phyloP scores from a whole-genome alignment of 441 rosid genomes.

The Raphanus hybrid region DNA sequence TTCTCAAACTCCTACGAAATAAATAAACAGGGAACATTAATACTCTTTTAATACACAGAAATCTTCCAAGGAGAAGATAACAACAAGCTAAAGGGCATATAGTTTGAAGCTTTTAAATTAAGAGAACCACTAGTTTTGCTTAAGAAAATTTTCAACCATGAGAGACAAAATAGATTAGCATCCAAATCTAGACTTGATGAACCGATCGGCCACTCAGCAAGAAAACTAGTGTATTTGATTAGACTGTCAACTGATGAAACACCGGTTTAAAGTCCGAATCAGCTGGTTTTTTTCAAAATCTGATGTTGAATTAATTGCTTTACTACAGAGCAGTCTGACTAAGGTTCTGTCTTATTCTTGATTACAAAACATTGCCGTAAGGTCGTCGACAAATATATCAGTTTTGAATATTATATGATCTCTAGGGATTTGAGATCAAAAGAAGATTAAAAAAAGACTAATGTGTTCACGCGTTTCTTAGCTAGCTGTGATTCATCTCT shows the following conservation, averaged over 20 bases:
- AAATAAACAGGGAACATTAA: slow-evolving; percentile 29
- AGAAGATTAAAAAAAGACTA: not conserved
- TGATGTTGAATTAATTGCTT: slow-evolving; percentile 76
- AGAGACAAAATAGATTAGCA: not conserved
- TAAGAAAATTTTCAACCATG: not conserved
- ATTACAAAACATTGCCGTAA: no score
- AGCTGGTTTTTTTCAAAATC: slow-evolving; percentile 90
- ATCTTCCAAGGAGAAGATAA: slow-evolving; percentile 17
- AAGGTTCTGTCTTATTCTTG: not conserved
- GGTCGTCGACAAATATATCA: no score
- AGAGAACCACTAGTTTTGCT: no score
- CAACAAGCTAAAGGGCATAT: slow-evolving; percentile 10
- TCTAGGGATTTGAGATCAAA: no score
- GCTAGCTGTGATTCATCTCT: no score
- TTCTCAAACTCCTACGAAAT: slow-evolving; percentile 74
- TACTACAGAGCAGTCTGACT: slow-evolving; percentile 56
- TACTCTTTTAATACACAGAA: slow-evolving; percentile 28
- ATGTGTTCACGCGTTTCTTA: no score
- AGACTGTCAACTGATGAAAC: slow-evolving; percentile 90
- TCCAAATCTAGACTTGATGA: slow-evolving; percentile 60
- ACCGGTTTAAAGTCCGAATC: slow-evolving; percentile 82
- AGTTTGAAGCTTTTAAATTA: no score
- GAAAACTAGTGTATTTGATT: slow-evolving; percentile 80
- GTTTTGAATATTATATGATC: no score
- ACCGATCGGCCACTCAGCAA: slow-evolving; percentile 82